These are phyloP conservation scores for Trichaptum fuscoviolaceum DNA, from an alignment of 768 basidiomycete species.

Conservation along the genomic window DNA sequence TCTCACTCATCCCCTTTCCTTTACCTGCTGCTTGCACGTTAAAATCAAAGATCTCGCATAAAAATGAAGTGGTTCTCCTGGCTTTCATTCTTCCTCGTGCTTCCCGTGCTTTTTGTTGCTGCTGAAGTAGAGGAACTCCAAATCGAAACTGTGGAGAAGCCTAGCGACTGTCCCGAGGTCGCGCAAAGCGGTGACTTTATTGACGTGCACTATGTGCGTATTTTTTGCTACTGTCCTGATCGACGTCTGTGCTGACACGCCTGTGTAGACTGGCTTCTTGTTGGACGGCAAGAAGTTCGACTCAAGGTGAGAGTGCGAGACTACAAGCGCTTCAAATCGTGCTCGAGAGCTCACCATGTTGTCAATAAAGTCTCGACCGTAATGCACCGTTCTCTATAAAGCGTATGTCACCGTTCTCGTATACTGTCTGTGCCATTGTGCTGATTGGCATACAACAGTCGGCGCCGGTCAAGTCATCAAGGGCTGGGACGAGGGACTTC, in stretches of 20 bases:
- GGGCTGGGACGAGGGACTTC: constrained; percentile 81
- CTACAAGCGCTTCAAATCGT: too few relatives aligned
- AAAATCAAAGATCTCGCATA: constrained; percentile 4
- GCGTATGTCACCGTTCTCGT: constrained; percentile 39
- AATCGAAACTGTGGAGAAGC: constrained; percentile 57
- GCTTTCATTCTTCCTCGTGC: constrained; percentile 44
- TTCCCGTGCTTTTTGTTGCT: constrained; percentile 40
- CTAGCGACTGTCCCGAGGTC: constrained; percentile 49
- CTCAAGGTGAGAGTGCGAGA: constrained; percentile 55
- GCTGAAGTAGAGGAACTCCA: constrained; percentile 50
- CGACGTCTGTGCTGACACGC: not conserved
- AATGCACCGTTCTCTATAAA: constrained; percentile 70
- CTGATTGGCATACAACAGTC: constrained; percentile 36
- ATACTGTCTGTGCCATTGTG: constrained; percentile 1
- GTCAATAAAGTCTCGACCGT: constrained; percentile 55
- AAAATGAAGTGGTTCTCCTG: constrained; percentile 49
- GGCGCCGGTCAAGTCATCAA: constrained; percentile 77
- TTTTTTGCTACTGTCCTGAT: constrained; percentile 10
- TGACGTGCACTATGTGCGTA: constrained; percentile 72
- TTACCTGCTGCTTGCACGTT: constrained; percentile 9
- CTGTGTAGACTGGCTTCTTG: constrained; percentile 68
- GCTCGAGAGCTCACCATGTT: too few relatives aligned
- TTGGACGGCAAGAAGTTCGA: constrained; percentile 81
- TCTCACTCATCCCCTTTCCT: not conserved
- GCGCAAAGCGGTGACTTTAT: constrained; percentile 60